Evolutionary conservation across 306 rosid species (phyloP), one percentile per base, ranked within the genome.

Genomic region (Lithocarpus polystachyus): DNA sequence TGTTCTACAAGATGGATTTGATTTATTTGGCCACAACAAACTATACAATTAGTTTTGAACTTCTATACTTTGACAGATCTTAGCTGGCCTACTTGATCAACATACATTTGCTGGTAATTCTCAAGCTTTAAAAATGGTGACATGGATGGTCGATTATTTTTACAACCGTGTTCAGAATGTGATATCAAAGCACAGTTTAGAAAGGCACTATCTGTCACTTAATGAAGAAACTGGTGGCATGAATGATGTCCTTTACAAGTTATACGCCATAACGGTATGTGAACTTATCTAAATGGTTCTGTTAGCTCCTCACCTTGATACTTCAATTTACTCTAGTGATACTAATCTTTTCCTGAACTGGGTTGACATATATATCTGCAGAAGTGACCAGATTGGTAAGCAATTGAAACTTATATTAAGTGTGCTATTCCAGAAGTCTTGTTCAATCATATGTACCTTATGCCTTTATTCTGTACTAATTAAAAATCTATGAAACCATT

Each of bases 171-270:
- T 93, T 64, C 81, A 82, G 85, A 96, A 89, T 71, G 92, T 96
- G 60, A 89, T 93, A 76, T 14, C 78, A 2, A 76, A 81, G 71
- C 37, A 84, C 85, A 87, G 80, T 60, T 31, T 96, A 52, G 82
- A 68, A 80, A 87, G 87, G 75, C 97, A 91, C 78, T 96, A 93
- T 77, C 24, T 48, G 23, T 57, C 97, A 55, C 84, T 84, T 67
- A 93, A 96, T 82, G 93, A 90, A 76, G 99, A 96, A 86, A 83
- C 93, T 19, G 99, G 99, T 67, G 99, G 99, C 83, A 96, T 96
- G 99, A 96, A 96, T 87, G 99, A 96, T 77, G 87, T 96, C 75
- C 97, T 96, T 45, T 96, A 96, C 81, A 88, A 79, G 77, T 86
- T 96, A 77, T 96, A 86, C 79, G 74, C 71, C 48, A 8, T 96